Percentiles rank a stretch among this genome's conserved stretches.
phyloP scores from a whole-genome alignment of 2,329 filamentous ascomycete species.

The Trichoderma gracile region DNA sequence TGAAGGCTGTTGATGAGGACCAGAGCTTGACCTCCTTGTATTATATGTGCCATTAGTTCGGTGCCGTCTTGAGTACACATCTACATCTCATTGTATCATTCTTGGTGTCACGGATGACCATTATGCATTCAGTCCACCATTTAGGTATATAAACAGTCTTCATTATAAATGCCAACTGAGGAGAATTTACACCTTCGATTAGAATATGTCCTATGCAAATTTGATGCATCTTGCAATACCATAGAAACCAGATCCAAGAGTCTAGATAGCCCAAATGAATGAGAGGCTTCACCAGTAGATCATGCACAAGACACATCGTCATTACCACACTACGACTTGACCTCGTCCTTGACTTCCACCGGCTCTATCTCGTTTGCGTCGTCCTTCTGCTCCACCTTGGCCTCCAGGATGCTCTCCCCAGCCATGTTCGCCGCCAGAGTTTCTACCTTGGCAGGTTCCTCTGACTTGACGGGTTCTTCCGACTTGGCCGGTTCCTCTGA shows the following conservation, averaged over 20 bases:
- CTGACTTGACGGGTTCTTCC: neutral
- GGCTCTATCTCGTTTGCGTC: constrained; percentile 39
- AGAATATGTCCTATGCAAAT: neutral
- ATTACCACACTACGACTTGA: constrained; percentile 10
- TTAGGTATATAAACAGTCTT: neutral
- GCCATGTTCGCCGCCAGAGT: constrained; percentile 46
- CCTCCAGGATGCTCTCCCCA: constrained; percentile 47
- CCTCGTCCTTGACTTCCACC: constrained; percentile 40
- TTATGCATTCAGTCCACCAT: neutral
- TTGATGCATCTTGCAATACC: neutral
- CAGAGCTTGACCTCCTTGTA: neutral
- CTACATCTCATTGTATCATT: neutral
- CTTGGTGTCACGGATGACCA: neutral
- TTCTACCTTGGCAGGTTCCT: constrained; percentile 33
- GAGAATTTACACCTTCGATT: neutral
- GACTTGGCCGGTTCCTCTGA: neutral
- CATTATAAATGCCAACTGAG: neutral
- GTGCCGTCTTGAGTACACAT: neutral
- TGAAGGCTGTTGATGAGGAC: neutral
- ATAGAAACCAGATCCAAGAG: neutral
- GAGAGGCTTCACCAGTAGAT: neutral
- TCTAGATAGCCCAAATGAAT: neutral
- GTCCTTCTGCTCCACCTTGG: constrained; percentile 41
- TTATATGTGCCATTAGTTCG: neutral
- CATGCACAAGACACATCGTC: neutral